These are phyloP conservation scores for Sporothrix pseudoabietina DNA, from an alignment of 2,329 filamentous ascomycete genomes.

Conservation along the genomic window DNA sequence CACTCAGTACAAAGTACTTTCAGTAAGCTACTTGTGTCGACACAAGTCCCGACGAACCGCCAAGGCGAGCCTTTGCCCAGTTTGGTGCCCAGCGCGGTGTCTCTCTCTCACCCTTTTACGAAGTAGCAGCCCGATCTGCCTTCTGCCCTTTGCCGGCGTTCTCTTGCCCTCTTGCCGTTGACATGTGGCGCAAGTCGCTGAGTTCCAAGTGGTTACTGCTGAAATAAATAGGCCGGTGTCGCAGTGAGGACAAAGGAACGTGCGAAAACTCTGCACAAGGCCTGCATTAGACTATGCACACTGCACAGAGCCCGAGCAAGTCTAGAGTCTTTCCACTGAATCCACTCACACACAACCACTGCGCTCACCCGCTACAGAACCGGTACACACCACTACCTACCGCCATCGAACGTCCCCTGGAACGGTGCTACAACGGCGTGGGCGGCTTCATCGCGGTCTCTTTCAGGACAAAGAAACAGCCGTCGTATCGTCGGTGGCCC, in stretches of 20 bases:
- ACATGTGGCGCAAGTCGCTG: not conserved
- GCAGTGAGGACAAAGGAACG: conserved; percentile 17
- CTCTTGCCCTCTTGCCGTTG: not conserved
- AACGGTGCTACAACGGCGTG: not conserved
- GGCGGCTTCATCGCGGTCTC: not conserved
- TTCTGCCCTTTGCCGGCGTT: not conserved
- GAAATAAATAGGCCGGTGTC: not conserved
- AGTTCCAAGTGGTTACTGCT: not conserved
- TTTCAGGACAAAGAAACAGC: conserved; percentile 11
- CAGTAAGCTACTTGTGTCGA: not conserved
- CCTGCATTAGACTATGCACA: conserved; percentile 1
- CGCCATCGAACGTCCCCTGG: not conserved
- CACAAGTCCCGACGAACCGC: conserved; percentile 6
- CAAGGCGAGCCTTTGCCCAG: not conserved
- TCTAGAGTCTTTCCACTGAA: not conserved
- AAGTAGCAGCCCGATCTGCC: not conserved
- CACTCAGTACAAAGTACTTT: no score
- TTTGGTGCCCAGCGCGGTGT: not conserved
- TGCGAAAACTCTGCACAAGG: conserved; percentile 20
- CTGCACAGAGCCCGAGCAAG: not conserved
- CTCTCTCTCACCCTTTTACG: not conserved
- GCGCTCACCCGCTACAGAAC: not conserved
- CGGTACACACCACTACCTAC: not conserved
- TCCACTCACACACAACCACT: not conserved
- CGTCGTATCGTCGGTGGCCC: not conserved